phyloP scores from a whole-genome alignment of 108 stramenopile genomes.

The Fragilaria crotonensis region DNA sequence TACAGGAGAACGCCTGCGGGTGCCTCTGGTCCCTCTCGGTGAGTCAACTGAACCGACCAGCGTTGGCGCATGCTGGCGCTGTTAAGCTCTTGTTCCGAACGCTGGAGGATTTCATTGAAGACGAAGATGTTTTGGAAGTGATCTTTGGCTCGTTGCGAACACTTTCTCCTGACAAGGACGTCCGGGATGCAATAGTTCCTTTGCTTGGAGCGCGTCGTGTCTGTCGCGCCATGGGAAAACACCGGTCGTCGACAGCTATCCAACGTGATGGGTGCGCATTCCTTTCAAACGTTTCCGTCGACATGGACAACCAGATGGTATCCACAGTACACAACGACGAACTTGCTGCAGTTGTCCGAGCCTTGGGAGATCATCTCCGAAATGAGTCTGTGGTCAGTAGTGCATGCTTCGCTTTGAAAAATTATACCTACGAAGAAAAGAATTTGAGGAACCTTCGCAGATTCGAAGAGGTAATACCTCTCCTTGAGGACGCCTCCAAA shows the following conservation, averaged over 20 bases:
- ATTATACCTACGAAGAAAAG: slow-evolving; percentile 29
- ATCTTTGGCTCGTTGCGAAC: slow-evolving; percentile 6
- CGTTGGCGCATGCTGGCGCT: neutral
- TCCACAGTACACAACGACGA: slow-evolving; percentile 13
- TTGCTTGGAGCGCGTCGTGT: slow-evolving; percentile 2
- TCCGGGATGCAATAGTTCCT: slow-evolving; percentile 1
- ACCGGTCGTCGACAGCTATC: slow-evolving; percentile 6
- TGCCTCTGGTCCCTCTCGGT: slow-evolving; percentile 3
- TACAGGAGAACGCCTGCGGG: neutral
- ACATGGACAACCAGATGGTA: slow-evolving; percentile 22
- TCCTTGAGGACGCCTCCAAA: slow-evolving; percentile 9
- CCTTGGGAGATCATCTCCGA: slow-evolving; percentile 11
- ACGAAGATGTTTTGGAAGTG: slow-evolving; percentile 1
- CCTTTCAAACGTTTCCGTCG: slow-evolving; percentile 28
- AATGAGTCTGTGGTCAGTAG: slow-evolving; percentile 16
- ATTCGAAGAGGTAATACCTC: slow-evolving; percentile 5
- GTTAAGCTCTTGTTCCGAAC: neutral
- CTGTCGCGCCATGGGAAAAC: slow-evolving; percentile 15
- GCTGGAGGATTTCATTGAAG: neutral
- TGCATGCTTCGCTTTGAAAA: slow-evolving; percentile 38
- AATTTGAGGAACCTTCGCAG: slow-evolving; percentile 27
- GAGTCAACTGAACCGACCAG: neutral
- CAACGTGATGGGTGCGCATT: slow-evolving; percentile 37
- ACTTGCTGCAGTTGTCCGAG: slow-evolving; percentile 16
- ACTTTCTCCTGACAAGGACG: neutral